phyloP scores from a whole-genome alignment of 176 grass and related monocot species.

The Lolium perenne region DNA sequence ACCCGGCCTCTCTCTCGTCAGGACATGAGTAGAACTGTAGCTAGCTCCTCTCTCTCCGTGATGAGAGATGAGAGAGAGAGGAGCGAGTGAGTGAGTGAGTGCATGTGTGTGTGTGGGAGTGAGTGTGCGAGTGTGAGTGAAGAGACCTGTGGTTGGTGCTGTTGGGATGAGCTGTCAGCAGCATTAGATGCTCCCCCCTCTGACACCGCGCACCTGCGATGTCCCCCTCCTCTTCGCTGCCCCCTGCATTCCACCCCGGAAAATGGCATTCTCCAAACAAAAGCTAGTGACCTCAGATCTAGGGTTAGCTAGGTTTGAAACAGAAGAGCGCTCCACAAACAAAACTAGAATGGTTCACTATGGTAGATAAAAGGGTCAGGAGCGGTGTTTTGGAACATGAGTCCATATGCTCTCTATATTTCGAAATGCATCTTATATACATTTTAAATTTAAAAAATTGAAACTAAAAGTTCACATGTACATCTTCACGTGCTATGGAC shows the following conservation, averaged over 20 bases:
- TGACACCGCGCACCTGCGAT: conserved; percentile 75
- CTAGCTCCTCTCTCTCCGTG: background rate
- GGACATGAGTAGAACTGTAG: background rate
- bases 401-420: too few relatives aligned
- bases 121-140: conserved; percentile 46
- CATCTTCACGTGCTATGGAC: too few relatives aligned
- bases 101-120: conserved; percentile 38
- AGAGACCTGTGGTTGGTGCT: conserved; percentile 61
- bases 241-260: background rate
- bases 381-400: too few relatives aligned
- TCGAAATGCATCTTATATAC: too few relatives aligned
- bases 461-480: too few relatives aligned
- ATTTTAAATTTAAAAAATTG: too few relatives aligned
- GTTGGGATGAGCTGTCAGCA: conserved; percentile 80
- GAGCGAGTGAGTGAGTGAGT: background rate
- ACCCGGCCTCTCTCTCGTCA: background rate
- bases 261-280: background rate
- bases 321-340: background rate
- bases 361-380: too few relatives aligned
- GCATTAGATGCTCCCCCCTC: conserved; percentile 84
- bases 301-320: background rate
- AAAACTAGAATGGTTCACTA: background rate
- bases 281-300: background rate
- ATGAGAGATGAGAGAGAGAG: conserved; percentile 4
- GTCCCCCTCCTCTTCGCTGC: conserved; percentile 49